These are phyloP conservation scores for Pseudogymnoascus sp. DNA, from an alignment of 2,329 filamentous ascomycete species.

Conservation along the genomic window DNA sequence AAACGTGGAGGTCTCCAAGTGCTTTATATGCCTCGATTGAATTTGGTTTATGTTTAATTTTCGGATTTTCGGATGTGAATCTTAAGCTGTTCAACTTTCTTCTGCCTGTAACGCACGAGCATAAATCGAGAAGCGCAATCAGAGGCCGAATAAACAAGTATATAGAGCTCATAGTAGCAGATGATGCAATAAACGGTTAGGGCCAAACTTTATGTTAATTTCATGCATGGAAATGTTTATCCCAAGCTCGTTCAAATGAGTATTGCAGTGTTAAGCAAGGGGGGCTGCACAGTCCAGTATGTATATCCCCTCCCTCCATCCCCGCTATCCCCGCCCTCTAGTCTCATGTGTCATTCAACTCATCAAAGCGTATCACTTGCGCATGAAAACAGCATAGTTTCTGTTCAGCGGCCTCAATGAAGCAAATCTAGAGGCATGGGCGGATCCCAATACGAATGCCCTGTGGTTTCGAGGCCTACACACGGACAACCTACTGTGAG, in stretches of 20 bases:
- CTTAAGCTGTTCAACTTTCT: neutral
- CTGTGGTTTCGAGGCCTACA: too few species aligned
- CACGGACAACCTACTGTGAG: too few species aligned
- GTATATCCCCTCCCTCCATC: neutral
- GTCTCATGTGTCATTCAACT: neutral
- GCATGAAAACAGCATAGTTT: conserved; percentile 27
- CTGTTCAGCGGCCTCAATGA: conserved; percentile 31
- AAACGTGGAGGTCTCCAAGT: conserved; percentile 10
- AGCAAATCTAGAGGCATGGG: conserved; percentile 27
- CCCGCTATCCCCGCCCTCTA: neutral
- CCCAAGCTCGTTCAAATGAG: neutral
- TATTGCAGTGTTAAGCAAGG: neutral
- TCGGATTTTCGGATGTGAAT: neutral
- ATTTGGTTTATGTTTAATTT: neutral
- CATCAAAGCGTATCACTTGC: neutral
- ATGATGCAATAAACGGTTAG: neutral
- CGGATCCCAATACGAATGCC: conserved; percentile 16
- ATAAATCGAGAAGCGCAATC: neutral
- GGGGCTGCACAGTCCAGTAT: neutral
- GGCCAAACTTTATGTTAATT: neutral
- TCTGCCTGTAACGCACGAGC: neutral
- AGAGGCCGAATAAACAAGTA: neutral
- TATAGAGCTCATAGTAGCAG: neutral
- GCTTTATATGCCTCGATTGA: neutral
- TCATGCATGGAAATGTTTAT: neutral